Evolutionary conservation across 371 early-diverging fungal genomes (phyloP).

Genomic region (Choanephora cucurbitarum): DNA sequence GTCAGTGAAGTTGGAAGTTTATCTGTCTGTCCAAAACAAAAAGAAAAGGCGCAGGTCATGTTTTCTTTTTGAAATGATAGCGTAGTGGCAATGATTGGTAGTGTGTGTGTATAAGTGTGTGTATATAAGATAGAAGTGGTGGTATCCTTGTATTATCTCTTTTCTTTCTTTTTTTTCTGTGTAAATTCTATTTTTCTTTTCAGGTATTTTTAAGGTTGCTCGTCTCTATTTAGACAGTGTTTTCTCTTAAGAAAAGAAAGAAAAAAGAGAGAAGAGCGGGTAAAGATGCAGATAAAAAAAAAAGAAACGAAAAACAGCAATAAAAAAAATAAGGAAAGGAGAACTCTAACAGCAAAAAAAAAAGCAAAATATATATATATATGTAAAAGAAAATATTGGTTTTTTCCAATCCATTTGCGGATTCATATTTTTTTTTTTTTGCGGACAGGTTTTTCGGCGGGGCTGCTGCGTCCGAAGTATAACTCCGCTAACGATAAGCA

Average conservation of each 20-base stretch:
- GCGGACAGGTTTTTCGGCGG: no score
- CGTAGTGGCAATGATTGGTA: conserved; percentile 12
- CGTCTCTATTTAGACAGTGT: background rate
- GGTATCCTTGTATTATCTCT: background rate
- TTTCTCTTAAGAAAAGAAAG: conserved; percentile 14
- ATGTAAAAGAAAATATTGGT: no score
- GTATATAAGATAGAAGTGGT: background rate
- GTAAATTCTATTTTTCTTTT: background rate
- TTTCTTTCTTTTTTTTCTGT: background rate
- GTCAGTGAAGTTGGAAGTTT: conserved; percentile 39
- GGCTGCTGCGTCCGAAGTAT: no score
- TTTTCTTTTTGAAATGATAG: background rate
- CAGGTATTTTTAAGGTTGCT: conserved; percentile 9
- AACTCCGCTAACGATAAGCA: no score
- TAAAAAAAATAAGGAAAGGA: conserved; percentile 12
- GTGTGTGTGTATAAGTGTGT: conserved; percentile 1
- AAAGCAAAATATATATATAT: background rate
- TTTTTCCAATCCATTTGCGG: no score
- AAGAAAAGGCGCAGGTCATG: conserved; percentile 30
- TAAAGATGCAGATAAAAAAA: conserved; percentile 18
- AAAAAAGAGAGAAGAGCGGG: conserved; percentile 12
- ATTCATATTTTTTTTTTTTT: no score
- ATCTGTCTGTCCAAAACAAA: conserved; percentile 29
- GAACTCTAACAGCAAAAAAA: conserved; percentile 11
- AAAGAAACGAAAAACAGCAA: conserved; percentile 19